These are phyloP conservation scores for Syncephalastrum monosporum DNA, from an alignment of 371 early-diverging fungal genomes.

Conservation along the genomic window DNA sequence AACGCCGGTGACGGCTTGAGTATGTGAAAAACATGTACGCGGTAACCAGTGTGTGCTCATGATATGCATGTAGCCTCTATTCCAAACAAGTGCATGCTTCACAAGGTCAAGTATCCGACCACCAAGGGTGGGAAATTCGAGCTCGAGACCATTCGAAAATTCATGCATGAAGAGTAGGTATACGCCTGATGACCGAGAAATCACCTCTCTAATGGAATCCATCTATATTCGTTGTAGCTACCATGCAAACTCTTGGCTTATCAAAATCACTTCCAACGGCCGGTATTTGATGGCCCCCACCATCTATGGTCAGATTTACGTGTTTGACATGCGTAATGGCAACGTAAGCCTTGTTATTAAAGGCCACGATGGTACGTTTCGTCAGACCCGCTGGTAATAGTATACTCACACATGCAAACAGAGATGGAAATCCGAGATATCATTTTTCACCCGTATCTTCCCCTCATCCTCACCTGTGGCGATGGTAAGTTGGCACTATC, in stretches of 20 bases:
- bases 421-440: slow-evolving; percentile 90
- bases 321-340: slow-evolving; percentile 75
- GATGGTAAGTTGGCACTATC: slow-evolving; percentile 58
- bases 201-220: not conserved
- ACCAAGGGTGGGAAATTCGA: slow-evolving; percentile 63
- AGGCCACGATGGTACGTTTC: slow-evolving; percentile 73
- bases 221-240: slow-evolving; percentile 46
- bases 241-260: slow-evolving; percentile 89
- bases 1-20: slow-evolving; percentile 81
- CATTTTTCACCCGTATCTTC: slow-evolving; percentile 83
- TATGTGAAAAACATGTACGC: slow-evolving; percentile 31
- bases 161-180: slow-evolving; percentile 73
- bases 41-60: not conserved
- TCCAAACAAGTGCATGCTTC: slow-evolving; percentile 80
- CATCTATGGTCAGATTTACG: slow-evolving; percentile 81
- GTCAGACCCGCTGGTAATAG: not conserved
- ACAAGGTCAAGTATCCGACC: slow-evolving; percentile 78
- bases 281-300: slow-evolving; percentile 87
- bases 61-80: slow-evolving; percentile 56
- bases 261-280: slow-evolving; percentile 83
- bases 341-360: slow-evolving; percentile 73
- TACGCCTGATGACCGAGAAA: not conserved
- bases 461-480: slow-evolving; percentile 77
- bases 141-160: slow-evolving; percentile 70
- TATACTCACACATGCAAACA: slow-evolving; percentile 9